Evolutionary conservation across 495 filamentous ascomycete species (phyloP).

Genomic region (Amniculicola lignicola): DNA sequence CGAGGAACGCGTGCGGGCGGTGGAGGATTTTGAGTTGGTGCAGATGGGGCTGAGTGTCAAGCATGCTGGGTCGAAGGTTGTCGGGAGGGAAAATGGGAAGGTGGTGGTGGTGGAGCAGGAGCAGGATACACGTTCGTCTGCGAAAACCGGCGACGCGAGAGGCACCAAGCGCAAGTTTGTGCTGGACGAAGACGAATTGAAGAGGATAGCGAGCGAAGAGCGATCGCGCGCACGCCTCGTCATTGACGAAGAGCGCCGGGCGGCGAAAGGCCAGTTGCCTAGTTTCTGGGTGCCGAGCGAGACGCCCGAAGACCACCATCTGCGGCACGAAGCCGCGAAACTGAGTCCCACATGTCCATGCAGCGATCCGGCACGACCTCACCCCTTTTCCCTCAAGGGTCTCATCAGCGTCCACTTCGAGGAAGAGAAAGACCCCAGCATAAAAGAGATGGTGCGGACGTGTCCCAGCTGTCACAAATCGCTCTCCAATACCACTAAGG

Average conservation of each 20-base stretch:
- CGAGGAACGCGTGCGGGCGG: constrained; percentile 51
- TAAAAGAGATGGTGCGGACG: constrained; percentile 54
- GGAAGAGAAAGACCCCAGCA: constrained; percentile 57
- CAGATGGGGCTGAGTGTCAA: constrained; percentile 68
- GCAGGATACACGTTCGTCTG: too few species aligned
- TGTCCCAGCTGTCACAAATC: constrained; percentile 89
- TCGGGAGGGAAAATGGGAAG: constrained; percentile 45
- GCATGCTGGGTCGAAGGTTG: constrained; percentile 40
- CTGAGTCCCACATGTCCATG: constrained; percentile 76
- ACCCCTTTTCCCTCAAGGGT: constrained; percentile 77
- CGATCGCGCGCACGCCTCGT: constrained; percentile 62
- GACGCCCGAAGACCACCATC: constrained; percentile 60
- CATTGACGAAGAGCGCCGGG: constrained; percentile 71
- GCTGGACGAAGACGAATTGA: constrained; percentile 75
- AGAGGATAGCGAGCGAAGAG: constrained; percentile 66
- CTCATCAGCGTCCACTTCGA: constrained; percentile 78
- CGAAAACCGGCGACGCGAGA: constrained; percentile 45
- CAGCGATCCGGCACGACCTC: constrained; percentile 63
- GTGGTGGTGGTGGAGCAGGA: constrained; percentile 42
- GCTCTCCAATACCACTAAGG: constrained; percentile 77
- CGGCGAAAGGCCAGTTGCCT: constrained; percentile 60
- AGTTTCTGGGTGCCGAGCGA: constrained; percentile 94
- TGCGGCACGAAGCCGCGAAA: constrained; percentile 56
- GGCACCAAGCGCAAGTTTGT: constrained; percentile 73
- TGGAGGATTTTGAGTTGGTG: constrained; percentile 47